Conservation (phyloP, 208 protist species). For the Leishmania tropica region DNA sequence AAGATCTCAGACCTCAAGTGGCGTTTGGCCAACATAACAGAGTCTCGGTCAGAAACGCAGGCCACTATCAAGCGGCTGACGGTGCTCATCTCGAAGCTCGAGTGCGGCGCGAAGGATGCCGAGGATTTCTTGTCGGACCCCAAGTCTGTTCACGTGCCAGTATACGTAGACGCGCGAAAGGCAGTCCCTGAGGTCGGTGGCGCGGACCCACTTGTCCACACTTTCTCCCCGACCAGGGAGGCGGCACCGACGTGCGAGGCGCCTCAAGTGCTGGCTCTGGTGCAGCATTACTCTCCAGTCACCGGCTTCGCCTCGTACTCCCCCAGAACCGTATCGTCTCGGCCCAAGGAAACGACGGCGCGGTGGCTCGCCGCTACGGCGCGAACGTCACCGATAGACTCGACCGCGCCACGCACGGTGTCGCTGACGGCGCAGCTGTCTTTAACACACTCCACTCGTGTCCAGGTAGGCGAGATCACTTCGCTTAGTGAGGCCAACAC, state of each 20-base stretch:
- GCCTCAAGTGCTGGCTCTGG: constrained; percentile 21
- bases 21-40: constrained; percentile 11
- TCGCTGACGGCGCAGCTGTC: constrained; percentile 21
- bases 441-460: not conserved
- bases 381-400: not conserved
- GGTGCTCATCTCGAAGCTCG: constrained; percentile 31
- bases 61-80: constrained; percentile 34
- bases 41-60: not conserved
- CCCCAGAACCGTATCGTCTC: not conserved
- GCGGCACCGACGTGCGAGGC: too few species aligned
- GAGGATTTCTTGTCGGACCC: constrained; percentile 34
- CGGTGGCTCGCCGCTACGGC: constrained; percentile 4
- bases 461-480: constrained; percentile 25
- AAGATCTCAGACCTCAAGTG: constrained; percentile 32
- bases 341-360: not conserved
- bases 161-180: constrained; percentile 25
- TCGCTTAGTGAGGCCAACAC: constrained; percentile 7
- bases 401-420: not conserved
- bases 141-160: constrained; percentile 29
- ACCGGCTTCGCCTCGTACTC: not conserved
- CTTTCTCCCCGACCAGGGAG: not conserved
- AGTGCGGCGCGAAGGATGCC: constrained; percentile 33
- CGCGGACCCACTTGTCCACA: not conserved
- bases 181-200: not conserved
- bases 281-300: constrained; percentile 15